Evolutionary conservation across 371 early-diverging fungal species (phyloP).

Genomic region (Apophysomyces trapeziformis): DNA sequence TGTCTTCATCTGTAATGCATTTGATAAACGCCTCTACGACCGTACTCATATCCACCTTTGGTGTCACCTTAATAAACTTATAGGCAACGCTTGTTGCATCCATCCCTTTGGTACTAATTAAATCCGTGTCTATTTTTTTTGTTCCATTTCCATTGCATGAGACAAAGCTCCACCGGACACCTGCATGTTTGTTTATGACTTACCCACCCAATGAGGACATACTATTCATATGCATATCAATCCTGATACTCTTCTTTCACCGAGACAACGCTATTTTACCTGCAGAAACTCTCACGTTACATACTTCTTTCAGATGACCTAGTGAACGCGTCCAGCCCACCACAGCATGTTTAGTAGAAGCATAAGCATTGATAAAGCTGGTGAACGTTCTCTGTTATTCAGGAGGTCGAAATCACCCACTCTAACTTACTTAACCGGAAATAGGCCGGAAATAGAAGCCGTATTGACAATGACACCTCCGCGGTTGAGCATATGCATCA

Average conservation of each 20-base stretch:
- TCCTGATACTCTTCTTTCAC: too few species aligned
- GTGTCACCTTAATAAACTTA: conserved; percentile 13
- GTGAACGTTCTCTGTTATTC: too few species aligned
- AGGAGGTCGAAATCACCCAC: too few species aligned
- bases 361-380: conserved; percentile 17
- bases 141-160: not conserved
- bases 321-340: conserved; percentile 29
- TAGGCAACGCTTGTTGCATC: not conserved
- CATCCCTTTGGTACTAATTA: not conserved
- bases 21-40: conserved; percentile 60
- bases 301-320: conserved; percentile 25
- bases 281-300: conserved; percentile 47
- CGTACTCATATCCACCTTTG: conserved; percentile 45
- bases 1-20: conserved; percentile 50
- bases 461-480: conserved; percentile 54
- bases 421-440: conserved; percentile 17
- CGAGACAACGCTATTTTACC: not conserved
- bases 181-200: not conserved
- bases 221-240: conserved; percentile 7
- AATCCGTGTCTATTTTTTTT: conserved; percentile 14
- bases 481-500: conserved; percentile 41
- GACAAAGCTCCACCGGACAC: not conserved
- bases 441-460: conserved; percentile 40
- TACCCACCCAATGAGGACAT: conserved; percentile 29
- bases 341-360: conserved; percentile 29